Evolutionary conservation across 1,284 basidiomycete genomes (phyloP), one percentile per base, ranked within the genome.

Genomic region (Anthracocystis panici-leucophaei): DNA sequence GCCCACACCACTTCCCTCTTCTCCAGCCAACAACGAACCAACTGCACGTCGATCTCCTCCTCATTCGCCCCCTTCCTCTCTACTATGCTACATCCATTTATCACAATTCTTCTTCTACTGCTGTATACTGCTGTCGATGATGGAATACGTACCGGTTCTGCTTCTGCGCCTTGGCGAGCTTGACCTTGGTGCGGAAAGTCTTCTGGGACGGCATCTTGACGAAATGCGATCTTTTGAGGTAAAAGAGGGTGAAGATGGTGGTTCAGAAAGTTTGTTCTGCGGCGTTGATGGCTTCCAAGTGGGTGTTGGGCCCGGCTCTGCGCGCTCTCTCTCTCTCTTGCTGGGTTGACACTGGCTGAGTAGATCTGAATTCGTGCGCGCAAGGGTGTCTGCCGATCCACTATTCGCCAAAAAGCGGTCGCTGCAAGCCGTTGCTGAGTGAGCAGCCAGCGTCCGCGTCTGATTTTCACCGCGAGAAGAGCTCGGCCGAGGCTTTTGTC

Each of bases 181-280:
- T 95, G 87, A 92, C 91, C 90, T 99, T 97, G 85, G 92, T 94
- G 86, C 93, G 90, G 91, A 97, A 97, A 75, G 93, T 91, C 89
- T 98, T 98, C 91, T 97, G 93, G 86, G 95, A 97, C 87, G 95
- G 95, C 95, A 75, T 75, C 66, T 69, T 75, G 64, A 67, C 29
- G 65, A n/a, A 42, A 16, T 14, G 18, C 33, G n/a, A 41, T 40
- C 12, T 71, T 54, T 20, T 41, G 35, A 21, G 45, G 33, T 12
- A 23, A 33, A 20, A 38, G 42, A 49, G 35, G 40, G 46, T 27
- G 49, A 59, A 73, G 58, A 59, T 67, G 61, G 57, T 44, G 49
- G 54, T 41, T 5, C 8, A 2, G 31, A 53, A 41, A 6, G 29
- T 4, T 14, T 31, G 46, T n/a, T 41, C 21, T n/a, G 12, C n/a